Evolutionary conservation across 139 green algal genomes (phyloP).

Genomic region (Closterium sp.): DNA sequence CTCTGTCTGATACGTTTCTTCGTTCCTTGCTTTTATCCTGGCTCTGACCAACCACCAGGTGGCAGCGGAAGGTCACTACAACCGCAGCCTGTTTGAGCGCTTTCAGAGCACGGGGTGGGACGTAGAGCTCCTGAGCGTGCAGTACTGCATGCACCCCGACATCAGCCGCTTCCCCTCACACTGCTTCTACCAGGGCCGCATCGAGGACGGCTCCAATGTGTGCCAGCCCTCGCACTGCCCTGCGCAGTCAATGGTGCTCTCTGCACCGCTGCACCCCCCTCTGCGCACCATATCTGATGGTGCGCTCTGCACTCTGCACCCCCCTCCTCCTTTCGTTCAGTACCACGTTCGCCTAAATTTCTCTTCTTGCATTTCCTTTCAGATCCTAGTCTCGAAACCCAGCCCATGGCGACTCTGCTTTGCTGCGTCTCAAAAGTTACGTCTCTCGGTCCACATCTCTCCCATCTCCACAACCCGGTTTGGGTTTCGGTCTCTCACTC

Average conservation of each 20-base stretch:
- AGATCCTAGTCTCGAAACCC: background rate
- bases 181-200: conserved; percentile 22
- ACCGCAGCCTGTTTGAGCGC: conserved; percentile 50
- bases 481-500: background rate
- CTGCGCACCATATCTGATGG: no score
- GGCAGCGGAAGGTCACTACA: background rate
- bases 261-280: no score
- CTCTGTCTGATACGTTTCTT: background rate
- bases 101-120: conserved; percentile 62
- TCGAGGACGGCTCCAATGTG: conserved; percentile 30
- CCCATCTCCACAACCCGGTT: background rate
- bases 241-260: no score
- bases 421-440: background rate
- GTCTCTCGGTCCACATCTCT: background rate
- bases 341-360: background rate
- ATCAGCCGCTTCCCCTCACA: conserved; percentile 66
- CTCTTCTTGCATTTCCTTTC: background rate
- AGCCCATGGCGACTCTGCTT: background rate
- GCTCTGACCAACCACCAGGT: background rate
- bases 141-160: conserved; percentile 88
- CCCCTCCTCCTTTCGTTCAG: background rate
- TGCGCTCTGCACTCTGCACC: background rate
- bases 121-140: conserved; percentile 61
- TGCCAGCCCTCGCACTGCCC: conserved; percentile 6
- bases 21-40: background rate